A percentile compares a stretch with the other conserved stretches of the same genome.
Evolutionary conservation across 805 yeast genomes (phyloP).

Genomic region (Saturnispora halmiae): DNA sequence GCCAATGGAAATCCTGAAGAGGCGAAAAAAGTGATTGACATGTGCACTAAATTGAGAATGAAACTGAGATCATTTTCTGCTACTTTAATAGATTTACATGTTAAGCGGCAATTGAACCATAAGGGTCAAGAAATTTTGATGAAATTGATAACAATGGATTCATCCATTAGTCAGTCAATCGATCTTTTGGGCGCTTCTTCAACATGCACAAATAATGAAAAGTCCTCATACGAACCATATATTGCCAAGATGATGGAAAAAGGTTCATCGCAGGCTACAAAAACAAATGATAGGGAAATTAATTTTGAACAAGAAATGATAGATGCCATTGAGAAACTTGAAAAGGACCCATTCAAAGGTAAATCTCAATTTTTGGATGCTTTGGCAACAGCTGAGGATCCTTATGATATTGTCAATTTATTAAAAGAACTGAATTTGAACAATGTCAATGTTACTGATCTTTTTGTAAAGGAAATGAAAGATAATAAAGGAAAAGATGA

Average conservation of each 20-base stretch:
- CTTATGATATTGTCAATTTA: slow-evolving; percentile 15
- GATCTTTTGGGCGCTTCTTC: slow-evolving; percentile 28
- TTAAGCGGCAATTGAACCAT: slow-evolving; percentile 43
- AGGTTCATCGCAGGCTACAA: neutral
- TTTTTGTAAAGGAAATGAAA: slow-evolving; percentile 10
- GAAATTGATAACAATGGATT: slow-evolving; percentile 58
- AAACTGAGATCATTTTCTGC: slow-evolving; percentile 43
- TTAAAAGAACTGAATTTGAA: slow-evolving; percentile 9
- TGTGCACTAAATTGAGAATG: slow-evolving; percentile 32
- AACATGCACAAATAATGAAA: too few species aligned
- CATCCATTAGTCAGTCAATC: slow-evolving; percentile 53
- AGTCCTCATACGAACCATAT: neutral
- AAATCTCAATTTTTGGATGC: slow-evolving; percentile 7
- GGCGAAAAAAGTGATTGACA: slow-evolving; percentile 27
- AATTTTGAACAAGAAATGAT: neutral
- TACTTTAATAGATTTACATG: slow-evolving; percentile 50
- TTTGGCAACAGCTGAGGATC: slow-evolving; percentile 12
- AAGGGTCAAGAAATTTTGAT: slow-evolving; percentile 72
- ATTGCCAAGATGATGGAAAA: slow-evolving; percentile 2
- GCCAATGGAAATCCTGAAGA: slow-evolving; percentile 16
- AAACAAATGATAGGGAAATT: neutral
- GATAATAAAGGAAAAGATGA: neutral
- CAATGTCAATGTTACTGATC: slow-evolving; percentile 12
- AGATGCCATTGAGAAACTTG: slow-evolving; percentile 7
- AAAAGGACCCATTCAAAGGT: slow-evolving; percentile 7